Base-by-base conservation (phyloP, 129 eudicot genomes). In the Deinandra increscens region DNA sequence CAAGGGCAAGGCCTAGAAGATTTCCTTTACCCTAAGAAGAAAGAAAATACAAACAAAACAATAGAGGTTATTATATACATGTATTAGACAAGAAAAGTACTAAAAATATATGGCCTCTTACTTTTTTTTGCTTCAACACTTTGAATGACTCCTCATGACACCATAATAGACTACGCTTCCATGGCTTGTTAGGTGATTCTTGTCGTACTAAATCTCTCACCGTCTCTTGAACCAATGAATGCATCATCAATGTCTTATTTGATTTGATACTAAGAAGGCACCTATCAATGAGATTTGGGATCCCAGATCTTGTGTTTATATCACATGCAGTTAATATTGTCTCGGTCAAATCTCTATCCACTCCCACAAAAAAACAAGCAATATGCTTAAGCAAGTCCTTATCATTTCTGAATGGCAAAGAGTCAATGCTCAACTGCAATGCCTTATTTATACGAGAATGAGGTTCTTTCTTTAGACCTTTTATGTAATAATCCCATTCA, bases 341-440 rank as follows among this genome's bases (percentile, higher is more conserved):
- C 12, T 69, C 72, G 0, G 54, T 38, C 3, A 2, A 10, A 54
- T 38, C 19, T 50, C 44, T 81, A 34, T 68, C 51, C 11, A 41
- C 38, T 46, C 79, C 81, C 26, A 33, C 61, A 61, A 71, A 76
- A 48, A 76, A 76, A 71, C 75, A 81, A 18, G 81, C 78, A 71
- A 81, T 65, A 17, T 81, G 59, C 33, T 65, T 55, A 38, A 81
- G 72, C 38, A 81, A 42, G 8, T 61, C 58, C 56, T 29, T 76
- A 23, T 81, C 85, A 20, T 66, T 53, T 19, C 42, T 17, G 9
- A 43, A 68, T 51, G 68, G 73, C 38, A 76, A 72, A 23, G 75
- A 59, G 0, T 68, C 71, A 7, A 58, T 76, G 62, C 79, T 72
- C 46, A 60, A 53, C 51, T 39, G 26, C 17, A 81, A 43, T 3